phyloP scores from a whole-genome alignment of 805 yeast genomes.

The Suhomyces prunicola region DNA sequence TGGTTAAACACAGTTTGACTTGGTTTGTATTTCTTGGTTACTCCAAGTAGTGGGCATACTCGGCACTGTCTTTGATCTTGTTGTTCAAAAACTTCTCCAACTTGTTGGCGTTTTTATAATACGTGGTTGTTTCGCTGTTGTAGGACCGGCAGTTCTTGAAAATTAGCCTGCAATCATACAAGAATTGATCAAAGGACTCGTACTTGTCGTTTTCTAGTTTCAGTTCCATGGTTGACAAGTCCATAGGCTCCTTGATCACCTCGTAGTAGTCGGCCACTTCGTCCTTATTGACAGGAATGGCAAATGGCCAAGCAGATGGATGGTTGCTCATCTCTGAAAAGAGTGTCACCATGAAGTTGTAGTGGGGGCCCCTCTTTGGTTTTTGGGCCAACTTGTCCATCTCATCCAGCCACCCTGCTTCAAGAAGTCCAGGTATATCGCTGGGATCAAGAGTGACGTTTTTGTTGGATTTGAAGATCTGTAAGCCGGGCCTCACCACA shows the following conservation, averaged over 20 bases:
- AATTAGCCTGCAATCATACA: slow-evolving; percentile 81
- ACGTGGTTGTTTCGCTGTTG: slow-evolving; percentile 92
- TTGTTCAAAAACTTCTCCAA: slow-evolving; percentile 83
- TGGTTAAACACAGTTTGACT: no score
- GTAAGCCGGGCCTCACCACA: slow-evolving; percentile 77
- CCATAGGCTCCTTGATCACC: slow-evolving; percentile 98
- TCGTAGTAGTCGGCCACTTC: slow-evolving; percentile 97
- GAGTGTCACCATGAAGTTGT: slow-evolving; percentile 86
- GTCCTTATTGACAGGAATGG: slow-evolving; percentile 85
- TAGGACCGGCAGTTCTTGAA: slow-evolving; percentile 90
- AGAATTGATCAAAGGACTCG: slow-evolving; percentile 84
- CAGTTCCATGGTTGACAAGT: slow-evolving; percentile 89
- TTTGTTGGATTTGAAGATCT: slow-evolving; percentile 54
- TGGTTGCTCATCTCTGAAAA: slow-evolving; percentile 88
- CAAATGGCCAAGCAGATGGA: slow-evolving; percentile 98
- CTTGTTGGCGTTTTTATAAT: slow-evolving; percentile 90
- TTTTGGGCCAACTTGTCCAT: slow-evolving; percentile 96
- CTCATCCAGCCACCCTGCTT: slow-evolving; percentile 97
- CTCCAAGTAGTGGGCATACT: slow-evolving; percentile 79
- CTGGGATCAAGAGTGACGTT: slow-evolving; percentile 62
- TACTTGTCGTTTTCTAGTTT: slow-evolving; percentile 90
- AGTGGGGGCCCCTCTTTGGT: slow-evolving; percentile 93
- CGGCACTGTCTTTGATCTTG: slow-evolving; percentile 87
- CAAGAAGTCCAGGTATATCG: slow-evolving; percentile 83
- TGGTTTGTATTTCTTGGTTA: slow-evolving; percentile 11